Base-by-base conservation (phyloP, 1,284 basidiomycete species). In the Albatrellus sp. region DNA sequence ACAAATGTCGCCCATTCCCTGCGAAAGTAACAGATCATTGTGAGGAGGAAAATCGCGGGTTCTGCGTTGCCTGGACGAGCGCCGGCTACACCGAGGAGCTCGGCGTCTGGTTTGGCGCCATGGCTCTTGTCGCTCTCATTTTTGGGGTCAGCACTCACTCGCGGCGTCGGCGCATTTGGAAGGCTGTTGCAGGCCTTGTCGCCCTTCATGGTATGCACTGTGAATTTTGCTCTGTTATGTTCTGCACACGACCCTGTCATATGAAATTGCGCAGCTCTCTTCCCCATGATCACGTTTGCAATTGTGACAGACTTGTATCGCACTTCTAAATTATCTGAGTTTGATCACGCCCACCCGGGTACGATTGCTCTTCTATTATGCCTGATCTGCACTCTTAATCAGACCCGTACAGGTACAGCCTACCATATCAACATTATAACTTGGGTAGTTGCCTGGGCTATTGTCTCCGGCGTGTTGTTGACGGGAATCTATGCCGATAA, bases 141-240 rank as follows among this genome's bases (percentile, higher is more conserved):
- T 68, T 87, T 46, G 83, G 84, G 3, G 68, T 83, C 10, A 82
- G 72, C 53, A 84, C 84, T 0, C 76, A 75, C 54, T 80, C 80
- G 14, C 67, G 82, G 44, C 67, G 84, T 50, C 67, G 80, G 47
- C 72, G 83, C 48, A 77, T 85, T 37, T 87, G 83, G 83, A 75
- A 72, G 55, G 77, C 72, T 2, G 75, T 79, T 4, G 80, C 79
- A 10, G 75, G 71, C 10, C 59, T 87, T 11, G 64, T 82, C 9
- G 59, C 72, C 8, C 53, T 84, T 16, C 76, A 81, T 53, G 70
- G 80, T 80, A 55, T 12, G 68, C 55, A 43, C 48, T 14, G 32
- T 7, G 16, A n/a, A n/a, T n/a, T n/a, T n/a, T n/a, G n/a, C n/a
- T n/a, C n/a, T 17, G 42, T 29, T 43, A 32, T 8, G 35, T 33